A percentile compares a stretch with the other conserved stretches of the same genome.
Conservation (phyloP, 75 land plant species). For the Cunninghamia lanceolata region DNA sequence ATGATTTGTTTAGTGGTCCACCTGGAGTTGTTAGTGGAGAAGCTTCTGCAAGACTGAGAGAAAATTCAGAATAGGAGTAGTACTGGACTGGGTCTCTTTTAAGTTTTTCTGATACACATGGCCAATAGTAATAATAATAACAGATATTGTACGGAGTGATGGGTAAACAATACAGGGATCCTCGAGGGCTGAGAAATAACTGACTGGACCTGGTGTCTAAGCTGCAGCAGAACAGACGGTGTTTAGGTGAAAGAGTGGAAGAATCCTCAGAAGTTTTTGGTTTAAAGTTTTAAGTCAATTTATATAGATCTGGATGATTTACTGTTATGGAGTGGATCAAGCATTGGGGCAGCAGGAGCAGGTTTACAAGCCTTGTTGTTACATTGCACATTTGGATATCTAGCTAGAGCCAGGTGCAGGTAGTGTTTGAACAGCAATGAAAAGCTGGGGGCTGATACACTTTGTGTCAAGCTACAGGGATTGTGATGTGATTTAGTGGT, state of each 20-base stretch:
- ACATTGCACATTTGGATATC: neutral
- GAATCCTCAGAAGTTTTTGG: neutral
- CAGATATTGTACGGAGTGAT: neutral
- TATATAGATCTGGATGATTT: neutral
- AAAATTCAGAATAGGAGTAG: neutral
- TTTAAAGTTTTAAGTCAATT: neutral
- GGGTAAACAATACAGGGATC: neutral
- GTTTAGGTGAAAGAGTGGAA: neutral
- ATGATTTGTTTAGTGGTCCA: neutral
- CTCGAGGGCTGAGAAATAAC: neutral
- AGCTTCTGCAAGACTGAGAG: neutral
- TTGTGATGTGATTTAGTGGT: neutral
- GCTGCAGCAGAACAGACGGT: neutral
- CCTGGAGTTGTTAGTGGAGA: neutral
- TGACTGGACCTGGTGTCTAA: neutral
- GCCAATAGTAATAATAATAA: neutral
- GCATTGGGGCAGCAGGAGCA: neutral
- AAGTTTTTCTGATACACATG: neutral
- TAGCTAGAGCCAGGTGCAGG: neutral
- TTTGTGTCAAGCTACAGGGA: slow-evolving; percentile 8
- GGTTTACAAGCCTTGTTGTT: neutral
- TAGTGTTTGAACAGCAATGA: neutral
- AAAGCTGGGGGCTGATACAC: neutral
- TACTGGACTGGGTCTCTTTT: neutral
- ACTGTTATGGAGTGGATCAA: neutral